These are phyloP conservation scores for Ramaria sp. DNA, from an alignment of 768 basidiomycete genomes.

Conservation along the genomic window DNA sequence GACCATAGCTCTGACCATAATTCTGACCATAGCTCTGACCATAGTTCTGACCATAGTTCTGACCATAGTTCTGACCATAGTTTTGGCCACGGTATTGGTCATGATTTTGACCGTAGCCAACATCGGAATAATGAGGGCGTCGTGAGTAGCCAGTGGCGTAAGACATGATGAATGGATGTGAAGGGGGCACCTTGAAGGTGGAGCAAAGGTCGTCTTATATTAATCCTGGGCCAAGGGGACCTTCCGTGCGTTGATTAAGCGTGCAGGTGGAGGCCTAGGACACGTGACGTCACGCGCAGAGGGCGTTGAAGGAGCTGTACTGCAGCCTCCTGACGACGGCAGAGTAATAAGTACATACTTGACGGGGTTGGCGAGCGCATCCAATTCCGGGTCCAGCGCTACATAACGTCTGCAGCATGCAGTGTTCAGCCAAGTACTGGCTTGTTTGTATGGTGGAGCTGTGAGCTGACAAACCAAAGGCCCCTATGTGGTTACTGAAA, in stretches of 20 bases:
- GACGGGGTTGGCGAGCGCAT: too few species aligned
- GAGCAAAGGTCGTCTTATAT: neutral
- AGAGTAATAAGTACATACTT: too few species aligned
- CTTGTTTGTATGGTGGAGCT: too few species aligned
- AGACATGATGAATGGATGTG: neutral
- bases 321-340: too few species aligned
- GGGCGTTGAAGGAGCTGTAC: too few species aligned
- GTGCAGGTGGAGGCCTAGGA: neutral
- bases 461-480: too few species aligned
- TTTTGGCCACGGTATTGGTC: neutral
- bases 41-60: neutral
- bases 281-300: constrained; percentile 1
- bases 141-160: neutral
- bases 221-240: neutral
- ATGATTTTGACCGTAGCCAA: neutral
- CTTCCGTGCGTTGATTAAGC: neutral
- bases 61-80: neutral
- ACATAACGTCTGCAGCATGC: too few species aligned
- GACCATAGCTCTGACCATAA: neutral
- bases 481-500: too few species aligned
- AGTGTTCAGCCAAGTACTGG: too few species aligned
- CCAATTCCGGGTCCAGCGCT: too few species aligned
- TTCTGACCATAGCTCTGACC: neutral
- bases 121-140: constrained; percentile 2
- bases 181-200: neutral